These are phyloP conservation scores for Cronartium quercuum DNA, from an alignment of 1,284 basidiomycete species.

Conservation along the genomic window DNA sequence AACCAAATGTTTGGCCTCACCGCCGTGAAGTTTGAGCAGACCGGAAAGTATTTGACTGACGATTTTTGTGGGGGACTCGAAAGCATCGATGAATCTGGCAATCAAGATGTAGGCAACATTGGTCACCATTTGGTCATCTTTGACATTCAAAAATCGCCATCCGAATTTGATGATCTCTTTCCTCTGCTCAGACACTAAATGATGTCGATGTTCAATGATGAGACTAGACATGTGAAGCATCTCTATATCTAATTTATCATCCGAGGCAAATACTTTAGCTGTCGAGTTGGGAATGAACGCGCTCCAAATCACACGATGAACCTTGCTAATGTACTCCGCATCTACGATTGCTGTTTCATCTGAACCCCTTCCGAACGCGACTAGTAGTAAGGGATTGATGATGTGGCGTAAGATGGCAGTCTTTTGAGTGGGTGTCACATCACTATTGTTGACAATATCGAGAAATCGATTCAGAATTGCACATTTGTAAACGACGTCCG, in stretches of 20 bases:
- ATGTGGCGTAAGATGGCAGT: constrained; percentile 78
- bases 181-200: constrained; percentile 69
- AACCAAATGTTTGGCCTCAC: constrained; percentile 66
- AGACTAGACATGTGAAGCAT: constrained; percentile 83
- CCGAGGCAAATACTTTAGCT: constrained; percentile 57
- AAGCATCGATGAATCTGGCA: constrained; percentile 87
- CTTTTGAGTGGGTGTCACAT: constrained; percentile 70
- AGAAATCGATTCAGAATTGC: constrained; percentile 80
- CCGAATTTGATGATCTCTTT: constrained; percentile 95
- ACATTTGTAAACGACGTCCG: constrained; percentile 62
- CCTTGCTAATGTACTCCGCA: constrained; percentile 61
- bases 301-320: constrained; percentile 74
- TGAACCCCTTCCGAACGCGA: constrained; percentile 60
- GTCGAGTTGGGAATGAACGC: constrained; percentile 56
- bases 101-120: constrained; percentile 88
- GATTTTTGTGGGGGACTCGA: constrained; percentile 87
- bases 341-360: constrained; percentile 59
- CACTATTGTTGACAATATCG: constrained; percentile 67
- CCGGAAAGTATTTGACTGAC: constrained; percentile 90
- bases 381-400: constrained; percentile 78
- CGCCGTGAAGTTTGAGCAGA: constrained; percentile 74
- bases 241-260: constrained; percentile 82
- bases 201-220: constrained; percentile 75
- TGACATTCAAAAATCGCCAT: constrained; percentile 73
- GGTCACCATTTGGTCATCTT: constrained; percentile 84